Conservation (phyloP, 1,284 basidiomycete genomes). For the Fomitopsis palustris region DNA sequence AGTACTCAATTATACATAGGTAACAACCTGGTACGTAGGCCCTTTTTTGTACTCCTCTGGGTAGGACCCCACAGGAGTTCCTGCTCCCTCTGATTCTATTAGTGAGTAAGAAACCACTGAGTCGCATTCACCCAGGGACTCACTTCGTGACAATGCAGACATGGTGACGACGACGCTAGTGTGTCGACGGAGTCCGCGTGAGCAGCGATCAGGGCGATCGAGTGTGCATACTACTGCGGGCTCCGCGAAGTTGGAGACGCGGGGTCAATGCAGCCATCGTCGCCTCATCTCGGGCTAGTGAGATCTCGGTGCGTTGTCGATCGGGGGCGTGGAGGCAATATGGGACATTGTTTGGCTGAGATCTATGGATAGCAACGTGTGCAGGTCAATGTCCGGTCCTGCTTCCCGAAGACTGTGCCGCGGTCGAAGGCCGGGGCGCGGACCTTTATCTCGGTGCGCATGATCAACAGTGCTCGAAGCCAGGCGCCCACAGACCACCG, state of each 20-base stretch:
- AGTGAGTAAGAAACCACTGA: too few relatives aligned
- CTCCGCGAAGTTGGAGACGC: neutral
- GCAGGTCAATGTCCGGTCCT: neutral
- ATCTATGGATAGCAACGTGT: neutral
- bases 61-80: too few relatives aligned
- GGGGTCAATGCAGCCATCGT: neutral
- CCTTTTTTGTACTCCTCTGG: too few relatives aligned
- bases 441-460: neutral
- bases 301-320: neutral
- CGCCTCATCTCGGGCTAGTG: neutral
- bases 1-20: too few relatives aligned
- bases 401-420: neutral
- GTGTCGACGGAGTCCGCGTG: too few relatives aligned
- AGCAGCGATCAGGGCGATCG: conserved; percentile 26
- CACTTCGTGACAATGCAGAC: too few relatives aligned
- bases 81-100: too few relatives aligned
- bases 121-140: too few relatives aligned
- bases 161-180: too few relatives aligned
- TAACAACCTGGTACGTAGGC: too few relatives aligned
- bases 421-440: neutral
- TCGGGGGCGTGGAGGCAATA: neutral
- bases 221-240: neutral
- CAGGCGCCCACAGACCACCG: neutral
- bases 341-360: neutral
- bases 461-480: neutral